A percentile compares a stretch with the other conserved stretches of the same genome.
phyloP scores from a whole-genome alignment of 108 stramenopile species.

The Nitzschia inconspicua region DNA sequence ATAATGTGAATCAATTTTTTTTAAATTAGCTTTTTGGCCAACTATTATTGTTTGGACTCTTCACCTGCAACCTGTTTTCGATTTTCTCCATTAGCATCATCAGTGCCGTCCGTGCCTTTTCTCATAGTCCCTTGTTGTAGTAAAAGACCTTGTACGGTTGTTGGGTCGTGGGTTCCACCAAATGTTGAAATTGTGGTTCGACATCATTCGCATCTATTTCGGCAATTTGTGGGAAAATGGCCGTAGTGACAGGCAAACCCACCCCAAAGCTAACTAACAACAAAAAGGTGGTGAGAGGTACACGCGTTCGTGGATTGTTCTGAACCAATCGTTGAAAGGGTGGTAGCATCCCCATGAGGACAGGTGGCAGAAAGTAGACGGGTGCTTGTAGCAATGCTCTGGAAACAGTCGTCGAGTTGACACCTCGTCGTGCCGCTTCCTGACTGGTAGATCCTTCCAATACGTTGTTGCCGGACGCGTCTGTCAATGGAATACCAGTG shows the following conservation, averaged over 20 bases:
- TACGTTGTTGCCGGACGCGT: conserved; percentile 43
- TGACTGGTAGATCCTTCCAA: conserved; percentile 43
- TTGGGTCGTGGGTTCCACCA: conserved; percentile 38
- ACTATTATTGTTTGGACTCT: too few species aligned
- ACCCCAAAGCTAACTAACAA: conserved; percentile 72
- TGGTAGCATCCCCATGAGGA: conserved; percentile 37
- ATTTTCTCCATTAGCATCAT: too few species aligned
- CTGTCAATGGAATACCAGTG: conserved; percentile 64
- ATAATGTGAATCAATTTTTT: too few species aligned
- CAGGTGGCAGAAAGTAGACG: conserved; percentile 78
- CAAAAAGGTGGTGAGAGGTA: conserved; percentile 82
- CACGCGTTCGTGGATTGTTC: conserved; percentile 46
- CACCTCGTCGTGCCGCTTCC: conserved; percentile 70
- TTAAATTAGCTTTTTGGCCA: too few species aligned
- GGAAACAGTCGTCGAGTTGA: conserved; percentile 68
- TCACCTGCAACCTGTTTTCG: too few species aligned
- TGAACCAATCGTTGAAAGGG: conserved; percentile 32
- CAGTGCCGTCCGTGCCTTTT: too few species aligned
- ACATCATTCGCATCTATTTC: conserved; percentile 57
- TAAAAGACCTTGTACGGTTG: conserved; percentile 52
- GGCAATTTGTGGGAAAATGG: conserved; percentile 83
- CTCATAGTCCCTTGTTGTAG: conserved; percentile 76
- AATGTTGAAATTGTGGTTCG: conserved; percentile 54
- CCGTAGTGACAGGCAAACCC: conserved; percentile 82
- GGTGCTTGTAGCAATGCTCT: conserved; percentile 83